Evolutionary conservation across 2,329 filamentous ascomycete genomes (phyloP), one percentile per base, ranked within the genome.

Genomic region (Xylogone sp.): DNA sequence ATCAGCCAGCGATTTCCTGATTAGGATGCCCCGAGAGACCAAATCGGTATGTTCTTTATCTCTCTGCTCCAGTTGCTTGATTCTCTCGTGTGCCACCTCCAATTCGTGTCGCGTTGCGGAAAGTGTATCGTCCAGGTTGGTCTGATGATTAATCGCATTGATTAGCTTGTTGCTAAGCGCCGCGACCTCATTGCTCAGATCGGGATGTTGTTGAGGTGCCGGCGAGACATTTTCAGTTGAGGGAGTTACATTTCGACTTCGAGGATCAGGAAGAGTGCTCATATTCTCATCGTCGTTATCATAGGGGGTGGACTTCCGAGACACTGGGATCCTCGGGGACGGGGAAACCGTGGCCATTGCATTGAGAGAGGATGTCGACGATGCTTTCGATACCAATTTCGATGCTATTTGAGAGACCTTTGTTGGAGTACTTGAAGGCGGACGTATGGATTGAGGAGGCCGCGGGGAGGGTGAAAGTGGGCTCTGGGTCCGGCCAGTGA

Each of bases 91-190:
- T 8, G 90, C 83, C 29, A 80, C 69, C 50, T 96, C 90, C 45
- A 97, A 75, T 65, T 97, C 91, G 66, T 92, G 86, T 34, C 91
- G 83, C 16, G 91, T 88, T 48, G 84, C 84, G 46, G 90, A 87
- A 18, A 99, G 76, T 10, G 84, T 88, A 69, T 99, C 94, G 69
- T 97, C 94, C 43, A 99, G 79, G 20, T 82, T 86, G 7, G 92
- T 97, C 70, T 97, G 92, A 69, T 96, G 88, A 67, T 99, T 99
- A 71, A 99, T 97, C 43, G 94, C 93, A 65, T 94, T 93, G 62
- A 99, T 93, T 56, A 99, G 83, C 70, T 99, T 99, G 46, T 91
- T 93, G 71, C 91, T 97, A 27, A 99, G 76, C 6, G 89, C 84
- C 7, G 93, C 89, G 22, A 99, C 90, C 70, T 97, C 94, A 52